Conservation (phyloP, 169 alveolate genomes). For the Plasmodium vivax region DNA sequence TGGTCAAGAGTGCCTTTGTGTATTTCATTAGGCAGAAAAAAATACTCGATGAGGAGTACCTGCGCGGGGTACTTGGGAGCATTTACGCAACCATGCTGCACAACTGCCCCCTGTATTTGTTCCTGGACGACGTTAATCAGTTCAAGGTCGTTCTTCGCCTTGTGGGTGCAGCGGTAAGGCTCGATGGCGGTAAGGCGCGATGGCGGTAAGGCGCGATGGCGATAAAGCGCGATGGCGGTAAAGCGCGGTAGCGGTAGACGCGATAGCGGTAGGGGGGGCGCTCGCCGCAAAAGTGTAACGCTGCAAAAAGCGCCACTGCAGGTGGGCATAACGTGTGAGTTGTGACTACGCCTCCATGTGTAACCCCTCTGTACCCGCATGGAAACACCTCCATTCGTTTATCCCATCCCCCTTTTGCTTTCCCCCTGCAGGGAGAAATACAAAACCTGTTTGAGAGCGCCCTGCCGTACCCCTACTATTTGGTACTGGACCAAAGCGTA, state of each 20-base stretch:
- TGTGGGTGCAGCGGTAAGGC: conserved; percentile 2
- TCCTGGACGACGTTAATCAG: conserved; percentile 45
- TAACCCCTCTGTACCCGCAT: neutral
- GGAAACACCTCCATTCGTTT: neutral
- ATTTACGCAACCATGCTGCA: conserved; percentile 25
- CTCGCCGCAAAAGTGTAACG: neutral
- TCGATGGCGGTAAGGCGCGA: neutral
- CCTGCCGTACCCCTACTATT: conserved; percentile 64
- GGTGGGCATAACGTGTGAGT: neutral
- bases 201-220: neutral
- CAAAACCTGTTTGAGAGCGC: conserved; percentile 60
- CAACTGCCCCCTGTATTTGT: conserved; percentile 50
- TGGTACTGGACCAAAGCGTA: conserved; percentile 45
- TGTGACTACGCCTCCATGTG: neutral
- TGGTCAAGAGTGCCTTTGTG: conserved; percentile 46
- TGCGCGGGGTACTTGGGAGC: neutral
- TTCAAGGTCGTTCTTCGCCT: conserved; percentile 32
- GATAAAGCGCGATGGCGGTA: neutral
- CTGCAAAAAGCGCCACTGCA: neutral
- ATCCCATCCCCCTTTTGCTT: neutral
- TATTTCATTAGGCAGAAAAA: conserved; percentile 71
- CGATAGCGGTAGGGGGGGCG: too few relatives aligned
- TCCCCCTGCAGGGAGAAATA: conserved; percentile 37
- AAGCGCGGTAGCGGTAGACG: neutral
- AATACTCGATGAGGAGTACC: conserved; percentile 18